Evolutionary conservation across 2,329 filamentous ascomycete genomes (phyloP).

Genomic region (Fusarium newnesense): DNA sequence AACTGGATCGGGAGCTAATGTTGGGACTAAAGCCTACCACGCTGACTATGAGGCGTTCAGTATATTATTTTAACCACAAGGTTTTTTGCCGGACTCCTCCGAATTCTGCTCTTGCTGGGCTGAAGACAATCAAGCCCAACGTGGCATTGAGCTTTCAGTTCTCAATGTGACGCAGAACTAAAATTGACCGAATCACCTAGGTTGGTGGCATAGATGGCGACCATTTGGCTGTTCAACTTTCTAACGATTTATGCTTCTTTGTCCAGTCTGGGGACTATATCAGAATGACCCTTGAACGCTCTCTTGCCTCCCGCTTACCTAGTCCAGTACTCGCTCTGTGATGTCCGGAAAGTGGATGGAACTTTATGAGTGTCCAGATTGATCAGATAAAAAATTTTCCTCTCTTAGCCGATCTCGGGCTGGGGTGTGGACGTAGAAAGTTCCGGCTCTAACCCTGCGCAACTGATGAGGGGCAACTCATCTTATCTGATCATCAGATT

Average conservation of each 20-base stretch:
- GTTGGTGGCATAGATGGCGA: background rate
- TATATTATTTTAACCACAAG: no score
- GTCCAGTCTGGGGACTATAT: background rate
- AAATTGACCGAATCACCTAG: background rate
- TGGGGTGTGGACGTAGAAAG: constrained; percentile 23
- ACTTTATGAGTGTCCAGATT: constrained; percentile 6
- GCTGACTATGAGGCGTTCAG: background rate
- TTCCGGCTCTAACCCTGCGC: background rate
- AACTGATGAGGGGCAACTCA: constrained; percentile 34
- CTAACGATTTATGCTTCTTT: background rate
- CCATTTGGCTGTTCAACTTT: background rate
- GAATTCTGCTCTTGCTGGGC: background rate
- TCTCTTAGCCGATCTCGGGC: constrained; percentile 38
- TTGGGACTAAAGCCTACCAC: background rate
- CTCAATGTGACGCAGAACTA: background rate
- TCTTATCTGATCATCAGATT: constrained; percentile 61
- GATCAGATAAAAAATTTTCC: constrained; percentile 44
- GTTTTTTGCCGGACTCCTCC: background rate
- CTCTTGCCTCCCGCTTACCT: background rate
- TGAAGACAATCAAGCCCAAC: background rate
- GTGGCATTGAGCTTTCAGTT: background rate
- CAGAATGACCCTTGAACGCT: background rate
- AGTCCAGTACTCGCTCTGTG: background rate
- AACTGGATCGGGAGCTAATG: background rate
- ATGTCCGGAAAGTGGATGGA: background rate